phyloP scores from a whole-genome alignment of 2,329 filamentous ascomycete genomes.

The Trichoderma aggressivum region DNA sequence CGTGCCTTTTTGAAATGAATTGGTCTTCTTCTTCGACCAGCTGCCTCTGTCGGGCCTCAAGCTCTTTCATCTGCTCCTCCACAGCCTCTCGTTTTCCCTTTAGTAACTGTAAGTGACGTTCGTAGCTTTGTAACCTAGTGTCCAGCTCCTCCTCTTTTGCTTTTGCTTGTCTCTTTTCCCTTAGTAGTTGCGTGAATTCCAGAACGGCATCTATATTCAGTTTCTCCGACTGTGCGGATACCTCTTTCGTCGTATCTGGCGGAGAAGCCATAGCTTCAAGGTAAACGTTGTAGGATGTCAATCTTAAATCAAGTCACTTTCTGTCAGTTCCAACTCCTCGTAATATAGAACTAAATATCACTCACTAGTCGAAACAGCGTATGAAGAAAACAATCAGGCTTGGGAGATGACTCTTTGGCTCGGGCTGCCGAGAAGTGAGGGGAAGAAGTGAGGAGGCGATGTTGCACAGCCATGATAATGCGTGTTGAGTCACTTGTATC shows the following conservation, averaged over 20 bases:
- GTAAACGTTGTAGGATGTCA: no score
- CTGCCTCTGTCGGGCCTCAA: background rate
- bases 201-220: background rate
- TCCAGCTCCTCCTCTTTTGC: background rate
- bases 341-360: background rate
- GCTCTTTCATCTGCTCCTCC: background rate
- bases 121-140: rapidly evolving
- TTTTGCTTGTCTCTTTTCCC: background rate
- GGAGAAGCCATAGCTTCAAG: background rate
- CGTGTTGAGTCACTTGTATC: background rate
- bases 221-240: background rate
- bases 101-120: background rate
- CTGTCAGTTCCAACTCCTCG: no score
- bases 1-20: rapidly evolving
- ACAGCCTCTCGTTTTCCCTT: background rate
- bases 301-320: no score
- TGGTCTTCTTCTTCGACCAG: background rate
- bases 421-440: no score
- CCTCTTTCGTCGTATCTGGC: background rate
- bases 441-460: background rate
- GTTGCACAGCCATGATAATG: background rate
- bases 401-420: background rate
- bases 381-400: background rate
- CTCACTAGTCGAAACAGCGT: background rate
- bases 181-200: background rate